These are phyloP conservation scores for Mycena epipterygia DNA, from an alignment of 768 basidiomycete genomes.

Conservation along the genomic window DNA sequence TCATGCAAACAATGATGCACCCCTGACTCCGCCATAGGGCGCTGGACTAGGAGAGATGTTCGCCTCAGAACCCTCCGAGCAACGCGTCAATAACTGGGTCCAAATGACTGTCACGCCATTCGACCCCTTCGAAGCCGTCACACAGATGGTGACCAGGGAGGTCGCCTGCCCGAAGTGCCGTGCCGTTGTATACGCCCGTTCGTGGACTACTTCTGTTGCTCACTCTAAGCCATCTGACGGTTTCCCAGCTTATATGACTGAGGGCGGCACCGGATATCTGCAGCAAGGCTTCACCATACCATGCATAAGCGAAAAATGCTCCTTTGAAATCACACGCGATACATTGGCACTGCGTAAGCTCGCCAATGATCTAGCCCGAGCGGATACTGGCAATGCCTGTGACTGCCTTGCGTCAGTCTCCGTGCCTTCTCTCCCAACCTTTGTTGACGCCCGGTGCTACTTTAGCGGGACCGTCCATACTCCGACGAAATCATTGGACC, in stretches of 20 bases:
- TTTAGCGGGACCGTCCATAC: conserved; percentile 52
- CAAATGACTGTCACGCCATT: conserved; percentile 35
- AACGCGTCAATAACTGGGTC: conserved; percentile 36
- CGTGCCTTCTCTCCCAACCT: not conserved
- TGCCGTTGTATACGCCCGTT: conserved; percentile 41
- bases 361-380: conserved; percentile 51
- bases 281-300: conserved; percentile 54
- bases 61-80: conserved; percentile 18
- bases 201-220: conserved; percentile 20
- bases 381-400: conserved; percentile 31
- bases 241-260: conserved; percentile 55
- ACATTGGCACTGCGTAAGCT: conserved; percentile 59
- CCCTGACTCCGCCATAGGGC: conserved; percentile 4
- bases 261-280: conserved; percentile 60
- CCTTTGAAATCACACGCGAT: conserved; percentile 55
- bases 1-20: not conserved
- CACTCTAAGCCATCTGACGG: not conserved
- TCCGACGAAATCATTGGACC: conserved; percentile 43
- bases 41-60: conserved; percentile 11
- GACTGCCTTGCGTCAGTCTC: conserved; percentile 48
- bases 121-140: conserved; percentile 35
- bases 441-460: not conserved
- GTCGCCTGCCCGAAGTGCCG: conserved; percentile 49
- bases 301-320: conserved; percentile 53
- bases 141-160: conserved; percentile 28